Base-by-base conservation (phyloP, 139 green algal species). In the Tetratostichococcus sp. region DNA sequence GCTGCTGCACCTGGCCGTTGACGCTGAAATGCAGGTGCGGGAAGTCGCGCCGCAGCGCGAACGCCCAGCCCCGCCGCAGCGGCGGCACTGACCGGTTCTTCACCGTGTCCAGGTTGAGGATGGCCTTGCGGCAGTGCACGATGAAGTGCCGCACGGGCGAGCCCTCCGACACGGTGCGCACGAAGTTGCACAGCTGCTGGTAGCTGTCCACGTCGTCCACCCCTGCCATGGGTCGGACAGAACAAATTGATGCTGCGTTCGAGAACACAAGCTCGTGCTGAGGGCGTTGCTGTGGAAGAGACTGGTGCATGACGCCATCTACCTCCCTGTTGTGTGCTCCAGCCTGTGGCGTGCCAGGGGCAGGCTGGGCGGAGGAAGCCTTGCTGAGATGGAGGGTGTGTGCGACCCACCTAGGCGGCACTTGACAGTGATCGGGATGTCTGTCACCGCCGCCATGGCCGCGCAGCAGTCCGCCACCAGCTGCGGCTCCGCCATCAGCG, bases 71-170 rank as follows among this genome's bases (percentile, higher is more conserved):
- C 50, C 93, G 84, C 31, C 85, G 85, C 58, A 97, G 84, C 3
- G 93, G 93, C 1, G 93, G 93, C 0, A 97, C 77, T 21, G 88
- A 94, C 74, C 95, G 87, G 83, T 98, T 98, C 81, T 98, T 88
- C 74, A 89, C 76, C 0, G 95, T 93, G 58, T 82, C 93, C 8
- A 98, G 84, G 66, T 91, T 90, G 5, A 98, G 91, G 30, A 97
- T 84, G 77, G 91, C 95, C 83, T 98, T 98, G 73, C 95, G 88
- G 11, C 93, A 86, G 77, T 98, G 95, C 8, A 98, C 85, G 70
- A 97, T 86, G 75, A 98, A 98, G 84, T 98, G 95, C 25, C 31
- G 30, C 19, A 93, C 84, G 5, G 76, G 65, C 19, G 87, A 88
- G 25, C 78, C 35, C 58, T 80, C 76, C 4, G 90, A 90, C 21